Conservation (phyloP, 2,329 filamentous ascomycete genomes). For the Aspergillus amoenus region DNA sequence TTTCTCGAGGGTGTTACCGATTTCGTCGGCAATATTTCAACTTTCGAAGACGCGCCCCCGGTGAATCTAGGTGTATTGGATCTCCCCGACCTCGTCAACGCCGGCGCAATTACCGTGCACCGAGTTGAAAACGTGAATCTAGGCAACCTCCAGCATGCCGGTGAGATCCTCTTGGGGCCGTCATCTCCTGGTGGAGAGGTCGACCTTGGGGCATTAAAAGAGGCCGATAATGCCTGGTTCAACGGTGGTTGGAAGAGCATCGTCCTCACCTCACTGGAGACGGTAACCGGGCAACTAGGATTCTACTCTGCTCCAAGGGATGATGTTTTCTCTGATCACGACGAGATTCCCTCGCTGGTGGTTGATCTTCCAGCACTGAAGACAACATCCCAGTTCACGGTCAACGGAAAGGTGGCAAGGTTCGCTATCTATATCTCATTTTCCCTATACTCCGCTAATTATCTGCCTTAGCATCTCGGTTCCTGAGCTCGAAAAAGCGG, state of each 20-base stretch:
- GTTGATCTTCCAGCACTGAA: neutral
- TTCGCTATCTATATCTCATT: neutral
- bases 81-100: neutral
- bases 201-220: neutral
- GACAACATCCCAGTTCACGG: neutral
- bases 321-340: no score
- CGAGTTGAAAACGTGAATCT: neutral
- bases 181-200: neutral
- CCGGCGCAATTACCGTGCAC: neutral
- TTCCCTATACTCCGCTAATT: no score
- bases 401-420: neutral
- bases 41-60: neutral
- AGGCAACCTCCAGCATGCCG: neutral
- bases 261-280: neutral
- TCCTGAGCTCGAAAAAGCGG: neutral
- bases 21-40: neutral
- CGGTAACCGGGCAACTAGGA: neutral
- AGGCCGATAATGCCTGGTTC: neutral
- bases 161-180: neutral
- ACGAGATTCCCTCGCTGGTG: neutral
- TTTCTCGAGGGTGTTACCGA: neutral
- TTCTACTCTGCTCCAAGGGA: neutral
- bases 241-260: neutral
- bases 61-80: neutral
- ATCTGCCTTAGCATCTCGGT: neutral